Evolutionary conservation across 179 eudicot species (phyloP).

Genomic region (Silene noctiflora): DNA sequence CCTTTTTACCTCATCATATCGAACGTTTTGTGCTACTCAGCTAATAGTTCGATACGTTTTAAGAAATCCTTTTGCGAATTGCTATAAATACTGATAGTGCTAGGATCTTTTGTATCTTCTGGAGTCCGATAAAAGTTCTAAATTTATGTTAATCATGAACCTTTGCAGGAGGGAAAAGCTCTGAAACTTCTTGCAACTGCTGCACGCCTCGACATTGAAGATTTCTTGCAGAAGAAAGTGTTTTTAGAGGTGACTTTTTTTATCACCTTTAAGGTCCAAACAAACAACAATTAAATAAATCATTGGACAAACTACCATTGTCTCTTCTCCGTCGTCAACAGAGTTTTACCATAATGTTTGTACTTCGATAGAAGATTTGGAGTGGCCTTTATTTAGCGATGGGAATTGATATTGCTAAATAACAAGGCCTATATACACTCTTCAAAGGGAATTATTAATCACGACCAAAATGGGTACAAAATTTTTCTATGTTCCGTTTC

Average conservation of each 20-base stretch:
- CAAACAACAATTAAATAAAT: neutral
- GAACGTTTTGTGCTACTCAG: neutral
- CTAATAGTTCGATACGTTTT: neutral
- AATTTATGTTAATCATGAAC: neutral
- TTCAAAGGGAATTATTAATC: neutral
- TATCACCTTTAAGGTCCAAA: neutral
- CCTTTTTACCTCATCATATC: neutral
- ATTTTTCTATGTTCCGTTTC: neutral
- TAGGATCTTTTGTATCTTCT: neutral
- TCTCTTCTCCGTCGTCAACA: neutral
- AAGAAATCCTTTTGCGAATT: neutral
- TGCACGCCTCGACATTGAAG: constrained; percentile 95
- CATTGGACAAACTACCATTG: neutral
- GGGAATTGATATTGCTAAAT: too few species aligned
- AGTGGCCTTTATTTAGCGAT: neutral
- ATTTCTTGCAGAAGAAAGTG: constrained; percentile 96
- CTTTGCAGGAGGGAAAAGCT: constrained; percentile 83
- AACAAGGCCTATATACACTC: neutral
- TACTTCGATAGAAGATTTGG: neutral
- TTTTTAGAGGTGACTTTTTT: constrained; percentile 59
- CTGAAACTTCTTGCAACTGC: constrained; percentile 89
- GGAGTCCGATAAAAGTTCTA: neutral
- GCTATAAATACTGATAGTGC: neutral
- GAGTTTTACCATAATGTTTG: neutral
- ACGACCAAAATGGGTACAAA: neutral